Evolutionary conservation across 2,329 filamentous ascomycete genomes (phyloP).

Genomic region (Nemania sp.): DNA sequence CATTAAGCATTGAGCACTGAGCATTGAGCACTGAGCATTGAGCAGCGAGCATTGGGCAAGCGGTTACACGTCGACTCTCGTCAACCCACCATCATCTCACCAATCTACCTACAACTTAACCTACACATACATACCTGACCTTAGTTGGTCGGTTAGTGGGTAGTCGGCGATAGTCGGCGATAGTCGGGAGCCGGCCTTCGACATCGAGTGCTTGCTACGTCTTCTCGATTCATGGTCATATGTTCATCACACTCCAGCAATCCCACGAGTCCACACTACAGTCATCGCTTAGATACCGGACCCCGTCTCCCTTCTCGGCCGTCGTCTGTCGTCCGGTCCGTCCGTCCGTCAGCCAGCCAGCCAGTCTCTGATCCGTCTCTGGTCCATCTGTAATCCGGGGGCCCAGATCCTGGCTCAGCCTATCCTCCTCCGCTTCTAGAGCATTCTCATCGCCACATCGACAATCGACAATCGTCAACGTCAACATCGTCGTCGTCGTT

Average conservation of each 20-base stretch:
- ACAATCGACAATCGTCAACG: too few relatives aligned
- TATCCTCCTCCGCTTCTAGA: conserved; percentile 4
- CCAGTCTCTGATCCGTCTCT: not conserved
- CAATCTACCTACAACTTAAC: too few relatives aligned
- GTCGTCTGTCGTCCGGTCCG: not conserved
- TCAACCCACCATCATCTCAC: not conserved
- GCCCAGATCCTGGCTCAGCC: not conserved
- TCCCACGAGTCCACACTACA: conserved; percentile 9
- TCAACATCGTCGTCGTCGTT: not conserved
- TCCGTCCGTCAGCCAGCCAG: not conserved
- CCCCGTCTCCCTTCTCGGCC: not conserved
- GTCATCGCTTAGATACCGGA: not conserved
- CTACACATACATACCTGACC: too few relatives aligned
- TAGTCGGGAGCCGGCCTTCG: not conserved
- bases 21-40: not conserved
- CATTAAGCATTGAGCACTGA: not conserved
- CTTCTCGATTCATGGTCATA: not conserved
- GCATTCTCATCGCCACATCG: not conserved
- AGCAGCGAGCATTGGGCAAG: not conserved
- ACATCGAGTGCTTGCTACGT: not conserved
- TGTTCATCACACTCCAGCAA: not conserved
- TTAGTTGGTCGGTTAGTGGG: too few relatives aligned
- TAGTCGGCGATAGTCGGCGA: not conserved
- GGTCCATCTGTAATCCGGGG: too few relatives aligned
- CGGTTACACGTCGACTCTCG: conserved; percentile 4